phyloP scores from a whole-genome alignment of 2,329 filamentous ascomycete species.

The Clarireedia monteithiana region DNA sequence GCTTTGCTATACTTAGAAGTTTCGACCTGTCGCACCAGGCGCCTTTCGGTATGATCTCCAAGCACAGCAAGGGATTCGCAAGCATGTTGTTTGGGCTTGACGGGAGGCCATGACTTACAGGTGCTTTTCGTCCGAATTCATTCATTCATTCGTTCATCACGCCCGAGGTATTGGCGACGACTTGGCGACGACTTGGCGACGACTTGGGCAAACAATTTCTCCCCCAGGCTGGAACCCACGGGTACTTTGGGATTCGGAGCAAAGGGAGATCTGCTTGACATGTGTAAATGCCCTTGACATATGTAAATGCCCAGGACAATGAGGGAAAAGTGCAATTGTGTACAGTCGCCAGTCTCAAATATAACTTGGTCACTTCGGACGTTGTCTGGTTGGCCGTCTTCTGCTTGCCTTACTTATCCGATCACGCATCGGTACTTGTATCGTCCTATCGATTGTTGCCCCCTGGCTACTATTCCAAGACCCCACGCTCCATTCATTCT shows the following conservation, averaged over 20 bases:
- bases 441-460: neutral
- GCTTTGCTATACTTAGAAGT: neutral
- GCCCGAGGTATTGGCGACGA: neutral
- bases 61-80: neutral
- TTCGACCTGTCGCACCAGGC: neutral
- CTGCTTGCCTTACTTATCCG: too few relatives aligned
- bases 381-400: too few relatives aligned
- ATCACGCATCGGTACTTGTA: neutral
- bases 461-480: neutral
- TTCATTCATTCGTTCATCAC: neutral
- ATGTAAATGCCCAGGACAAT: too few relatives aligned
- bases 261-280: too few relatives aligned
- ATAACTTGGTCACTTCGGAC: too few relatives aligned
- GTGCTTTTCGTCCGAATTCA: neutral
- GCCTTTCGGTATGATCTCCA: neutral
- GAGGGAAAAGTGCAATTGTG: too few relatives aligned
- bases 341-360: too few relatives aligned
- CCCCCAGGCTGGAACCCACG: too few relatives aligned
- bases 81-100: neutral
- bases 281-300: too few relatives aligned
- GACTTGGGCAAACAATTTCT: neutral
- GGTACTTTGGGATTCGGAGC: too few relatives aligned
- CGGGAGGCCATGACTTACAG: neutral
- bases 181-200: neutral
- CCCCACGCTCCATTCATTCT: neutral